Evolutionary conservation across 2,329 filamentous ascomycete species (phyloP).

Genomic region (Ascochyta koolunga): DNA sequence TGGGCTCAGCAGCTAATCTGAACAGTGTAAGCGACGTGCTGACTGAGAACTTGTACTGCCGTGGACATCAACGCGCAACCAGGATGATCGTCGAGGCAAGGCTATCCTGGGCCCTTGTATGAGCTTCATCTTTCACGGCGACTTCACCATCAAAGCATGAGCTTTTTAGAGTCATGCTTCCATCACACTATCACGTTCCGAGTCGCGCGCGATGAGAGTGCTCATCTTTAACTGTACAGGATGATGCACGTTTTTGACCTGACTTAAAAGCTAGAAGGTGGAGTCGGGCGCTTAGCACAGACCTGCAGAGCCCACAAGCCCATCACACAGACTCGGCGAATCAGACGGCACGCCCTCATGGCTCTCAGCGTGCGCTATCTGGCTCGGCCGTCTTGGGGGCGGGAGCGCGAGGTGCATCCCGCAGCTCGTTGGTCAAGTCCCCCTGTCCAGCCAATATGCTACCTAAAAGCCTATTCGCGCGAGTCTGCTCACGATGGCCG

Average conservation of each 20-base stretch:
- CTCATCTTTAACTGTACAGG: slow-evolving; percentile 12
- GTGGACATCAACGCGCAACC: slow-evolving; percentile 4
- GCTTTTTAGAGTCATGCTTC: slow-evolving; percentile 24
- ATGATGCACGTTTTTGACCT: slow-evolving; percentile 15
- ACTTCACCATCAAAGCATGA: slow-evolving; percentile 3
- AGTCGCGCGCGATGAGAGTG: slow-evolving; percentile 21
- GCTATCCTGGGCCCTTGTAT: background rate
- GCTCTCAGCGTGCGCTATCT: slow-evolving; percentile 24
- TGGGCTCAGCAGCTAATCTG: background rate
- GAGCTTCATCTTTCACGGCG: background rate
- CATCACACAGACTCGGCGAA: slow-evolving; percentile 34
- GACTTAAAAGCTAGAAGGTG: slow-evolving; percentile 16
- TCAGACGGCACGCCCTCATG: slow-evolving; percentile 20
- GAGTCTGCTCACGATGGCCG: slow-evolving; percentile 29
- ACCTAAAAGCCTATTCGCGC: slow-evolving; percentile 32
- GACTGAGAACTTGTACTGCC: slow-evolving; percentile 8
- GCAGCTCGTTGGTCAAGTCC: slow-evolving; percentile 38
- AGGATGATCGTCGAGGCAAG: background rate
- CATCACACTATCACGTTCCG: slow-evolving; percentile 36
- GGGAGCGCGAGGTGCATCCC: slow-evolving; percentile 29
- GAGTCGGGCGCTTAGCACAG: slow-evolving; percentile 41
- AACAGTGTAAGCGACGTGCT: slow-evolving; percentile 1
- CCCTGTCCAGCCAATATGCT: slow-evolving; percentile 41
- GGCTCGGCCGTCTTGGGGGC: slow-evolving; percentile 29
- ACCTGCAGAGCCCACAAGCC: slow-evolving; percentile 25